Evolutionary conservation across 2,329 filamentous ascomycete species (phyloP).

Genomic region (Dryadomyces quercivorus): DNA sequence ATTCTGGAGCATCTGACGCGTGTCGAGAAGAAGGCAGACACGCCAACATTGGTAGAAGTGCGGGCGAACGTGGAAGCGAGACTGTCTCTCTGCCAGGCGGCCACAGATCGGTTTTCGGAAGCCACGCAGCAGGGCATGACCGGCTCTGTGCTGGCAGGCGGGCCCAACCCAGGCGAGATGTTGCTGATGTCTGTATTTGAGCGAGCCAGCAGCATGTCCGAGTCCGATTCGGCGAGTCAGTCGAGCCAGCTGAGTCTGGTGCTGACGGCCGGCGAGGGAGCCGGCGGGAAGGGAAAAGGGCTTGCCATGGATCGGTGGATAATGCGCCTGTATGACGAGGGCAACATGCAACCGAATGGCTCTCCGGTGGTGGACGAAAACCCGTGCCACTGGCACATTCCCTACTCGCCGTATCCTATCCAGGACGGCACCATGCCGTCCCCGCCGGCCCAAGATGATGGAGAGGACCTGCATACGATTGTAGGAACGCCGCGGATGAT

Average conservation of each 20-base stretch:
- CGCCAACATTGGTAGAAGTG: conserved; percentile 5
- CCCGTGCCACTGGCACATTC: conserved; percentile 26
- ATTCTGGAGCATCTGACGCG: conserved; percentile 30
- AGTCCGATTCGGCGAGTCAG: conserved; percentile 30
- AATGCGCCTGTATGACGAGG: background rate
- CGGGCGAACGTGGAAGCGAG: background rate
- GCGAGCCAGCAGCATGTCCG: conserved; percentile 33
- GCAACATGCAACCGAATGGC: background rate
- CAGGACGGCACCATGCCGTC: conserved; percentile 13
- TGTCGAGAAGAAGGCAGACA: conserved; percentile 19
- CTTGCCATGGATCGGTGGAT: background rate
- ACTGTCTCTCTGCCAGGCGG: conserved; percentile 19
- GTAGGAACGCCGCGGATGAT: conserved; percentile 1
- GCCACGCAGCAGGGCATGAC: conserved; percentile 25
- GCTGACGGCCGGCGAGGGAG: background rate
- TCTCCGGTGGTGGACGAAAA: conserved; percentile 10
- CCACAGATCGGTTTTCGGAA: conserved; percentile 31
- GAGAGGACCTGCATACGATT: conserved; percentile 5
- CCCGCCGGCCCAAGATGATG: conserved; percentile 5
- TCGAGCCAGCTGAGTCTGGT: conserved; percentile 19
- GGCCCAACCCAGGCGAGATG: conserved; percentile 13
- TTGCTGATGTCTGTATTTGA: conserved; percentile 36
- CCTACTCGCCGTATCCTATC: conserved; percentile 7
- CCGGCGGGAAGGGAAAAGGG: background rate
- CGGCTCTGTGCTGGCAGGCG: conserved; percentile 12